phyloP scores from a whole-genome alignment of 352 stramenopile species.

The Globisporangium alternatum region DNA sequence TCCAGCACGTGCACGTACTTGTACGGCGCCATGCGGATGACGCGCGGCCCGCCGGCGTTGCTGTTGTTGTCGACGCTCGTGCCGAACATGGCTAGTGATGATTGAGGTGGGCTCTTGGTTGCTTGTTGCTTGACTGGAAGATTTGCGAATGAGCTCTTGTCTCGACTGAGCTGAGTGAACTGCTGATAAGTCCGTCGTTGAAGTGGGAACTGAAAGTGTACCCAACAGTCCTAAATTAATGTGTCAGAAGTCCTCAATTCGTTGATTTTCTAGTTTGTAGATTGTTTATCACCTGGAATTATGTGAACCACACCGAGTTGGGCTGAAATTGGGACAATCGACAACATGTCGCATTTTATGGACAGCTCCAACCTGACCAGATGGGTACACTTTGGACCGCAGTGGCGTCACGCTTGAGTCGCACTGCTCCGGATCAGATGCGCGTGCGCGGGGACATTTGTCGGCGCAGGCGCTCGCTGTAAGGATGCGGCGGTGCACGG shows the following conservation, averaged over 20 bases:
- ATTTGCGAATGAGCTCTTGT: slow-evolving; percentile 16
- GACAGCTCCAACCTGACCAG: not conserved
- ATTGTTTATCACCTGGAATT: not conserved
- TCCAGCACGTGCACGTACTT: slow-evolving; percentile 85
- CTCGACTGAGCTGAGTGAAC: not conserved
- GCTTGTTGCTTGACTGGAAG: not conserved
- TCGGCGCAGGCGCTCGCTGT: not conserved
- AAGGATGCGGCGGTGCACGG: not conserved
- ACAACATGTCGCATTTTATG: slow-evolving; percentile 6
- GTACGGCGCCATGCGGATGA: slow-evolving; percentile 76
- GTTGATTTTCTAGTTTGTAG: not conserved
- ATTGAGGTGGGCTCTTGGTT: not conserved
- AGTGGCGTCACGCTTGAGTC: not conserved
- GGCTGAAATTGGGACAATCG: not conserved
- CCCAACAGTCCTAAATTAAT: slow-evolving; percentile 9
- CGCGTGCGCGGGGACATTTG: slow-evolving; percentile 3
- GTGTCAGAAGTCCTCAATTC: not conserved
- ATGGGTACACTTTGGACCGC: slow-evolving; percentile 14
- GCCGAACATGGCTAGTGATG: not conserved
- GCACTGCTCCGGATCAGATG: slow-evolving; percentile 1
- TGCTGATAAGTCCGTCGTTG: not conserved
- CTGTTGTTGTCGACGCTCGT: slow-evolving; percentile 23
- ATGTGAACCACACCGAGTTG: slow-evolving; percentile 1
- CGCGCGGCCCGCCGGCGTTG: slow-evolving; percentile 39
- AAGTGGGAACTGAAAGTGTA: not conserved